Evolutionary conservation across 169 alveolate genomes (phyloP), one percentile per base, ranked within the genome.

Genomic region (Theileria sp.): DNA sequence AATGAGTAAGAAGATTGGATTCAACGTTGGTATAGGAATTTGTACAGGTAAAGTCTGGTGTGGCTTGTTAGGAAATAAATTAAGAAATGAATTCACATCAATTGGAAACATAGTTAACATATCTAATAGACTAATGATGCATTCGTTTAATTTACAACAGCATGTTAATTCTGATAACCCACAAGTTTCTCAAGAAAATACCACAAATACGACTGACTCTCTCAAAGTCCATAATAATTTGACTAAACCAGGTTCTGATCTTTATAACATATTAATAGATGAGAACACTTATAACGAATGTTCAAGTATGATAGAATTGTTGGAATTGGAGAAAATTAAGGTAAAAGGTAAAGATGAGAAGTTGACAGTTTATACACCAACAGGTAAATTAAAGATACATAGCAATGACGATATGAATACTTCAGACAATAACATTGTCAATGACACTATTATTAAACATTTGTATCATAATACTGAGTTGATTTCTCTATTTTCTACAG

Each of bases 41-140:
- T 86, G 94, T 25, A 92, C 96, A 1, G 96, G 96, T 0, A 76
- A 80, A 34, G 95, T 92, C 15, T 93, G 96, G 96, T 92, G 94
- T 85, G 96, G 96, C 9, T 87, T 92, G 7, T 81, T 93, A 60
- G 96, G 96, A 4, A 92, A 92, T 69, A 87, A 87, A 56, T 87
- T 92, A 9, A 77, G 96, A 30, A 92, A 89, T 25, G 96, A 93
- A 38, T 93, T 92, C 61, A 93, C 96, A 13, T 92, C 94, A 7
- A 75, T 93, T 23, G 96, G 96, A 1, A 95, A 93, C 67, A 71
- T 89, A 5, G 95, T 93, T 7, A 93, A 93, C 60, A 77, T 92
- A 2, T 86, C 96, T 21, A 93, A 94, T 7, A 71, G 96, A 66
- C 79, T 93, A 50, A 89, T 89, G 74, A 44, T 44, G 54, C 12